Evolutionary conservation across 2,329 filamentous ascomycete species (phyloP).

Genomic region (Penicillium sp.): DNA sequence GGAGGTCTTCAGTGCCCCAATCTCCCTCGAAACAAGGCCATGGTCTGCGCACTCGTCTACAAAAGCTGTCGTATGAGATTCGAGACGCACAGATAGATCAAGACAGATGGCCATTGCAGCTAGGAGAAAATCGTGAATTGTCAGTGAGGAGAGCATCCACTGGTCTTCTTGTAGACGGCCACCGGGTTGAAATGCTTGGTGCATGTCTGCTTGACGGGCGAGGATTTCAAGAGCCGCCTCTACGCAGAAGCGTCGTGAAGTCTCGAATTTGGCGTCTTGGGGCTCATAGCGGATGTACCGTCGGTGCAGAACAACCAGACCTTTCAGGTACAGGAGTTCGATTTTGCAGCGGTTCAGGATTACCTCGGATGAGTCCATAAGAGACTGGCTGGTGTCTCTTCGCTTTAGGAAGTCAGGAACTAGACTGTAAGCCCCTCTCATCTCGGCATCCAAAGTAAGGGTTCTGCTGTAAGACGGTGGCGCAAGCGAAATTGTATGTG

Average conservation of each 20-base stretch:
- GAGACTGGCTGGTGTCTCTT: conserved; percentile 34
- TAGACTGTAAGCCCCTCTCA: conserved; percentile 14
- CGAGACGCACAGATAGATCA: conserved; percentile 11
- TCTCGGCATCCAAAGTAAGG: conserved; percentile 22
- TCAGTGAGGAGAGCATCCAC: conserved; percentile 58
- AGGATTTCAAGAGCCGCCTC: conserved; percentile 48
- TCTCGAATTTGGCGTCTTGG: conserved; percentile 32
- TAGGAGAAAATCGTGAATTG: conserved; percentile 59
- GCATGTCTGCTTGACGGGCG: conserved; percentile 47
- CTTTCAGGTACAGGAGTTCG: conserved; percentile 49
- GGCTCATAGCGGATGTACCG: conserved; percentile 42
- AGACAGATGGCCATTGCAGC: conserved; percentile 58
- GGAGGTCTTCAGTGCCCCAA: conserved; percentile 9
- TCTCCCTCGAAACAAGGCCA: conserved; percentile 1
- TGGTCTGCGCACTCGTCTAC: neutral
- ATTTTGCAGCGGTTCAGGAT: conserved; percentile 52
- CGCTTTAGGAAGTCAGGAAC: conserved; percentile 19
- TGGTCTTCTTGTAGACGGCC: conserved; percentile 49
- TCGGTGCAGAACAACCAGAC: conserved; percentile 50
- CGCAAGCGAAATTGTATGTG: conserved; percentile 14
- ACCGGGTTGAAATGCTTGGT: conserved; percentile 50
- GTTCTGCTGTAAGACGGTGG: conserved; percentile 14
- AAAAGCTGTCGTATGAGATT: neutral
- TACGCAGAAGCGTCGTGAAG: conserved; percentile 44
- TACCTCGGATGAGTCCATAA: conserved; percentile 46